Evolutionary conservation across 345 rosid genomes (phyloP), one percentile per base, ranked within the genome.

Genomic region (Bruguiera sexangula): DNA sequence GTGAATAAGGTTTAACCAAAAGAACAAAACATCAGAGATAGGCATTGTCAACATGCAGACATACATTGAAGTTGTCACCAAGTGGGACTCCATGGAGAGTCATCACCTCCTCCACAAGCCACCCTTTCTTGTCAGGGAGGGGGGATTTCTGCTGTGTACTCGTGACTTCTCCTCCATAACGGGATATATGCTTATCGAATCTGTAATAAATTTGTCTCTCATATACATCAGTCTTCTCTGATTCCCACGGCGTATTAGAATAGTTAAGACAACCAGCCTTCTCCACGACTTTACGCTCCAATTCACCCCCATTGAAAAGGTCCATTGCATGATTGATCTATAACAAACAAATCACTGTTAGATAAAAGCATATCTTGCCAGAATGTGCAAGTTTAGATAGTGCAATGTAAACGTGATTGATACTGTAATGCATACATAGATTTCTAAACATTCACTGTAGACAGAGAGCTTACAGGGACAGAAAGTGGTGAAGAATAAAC

Each of bases 131-230:
- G 66, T 87, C 94, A 13, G 85, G 50, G 27, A 89, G 77, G 34
- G 76, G 87, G 15, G 88, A 77, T 71, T 86, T 91, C 82, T 95
- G 97, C 80, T 95, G 96, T 66, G 93, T 86, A 64, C 96, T 87
- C 15, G 99, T 95, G 69, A 89, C 97, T 80, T 91, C 99, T 79
- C 97, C 99, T 71, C 89, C 78, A n/a, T 86, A 95, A 22, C 88
- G 90, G 48, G 96, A 89, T 52, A 88, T 74, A 48, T 80, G 71
- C 76, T 85, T 90, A 72, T 95, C 97, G 6, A 88, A 88, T 78
- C 91, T 85, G 81, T 82, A 95, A 81, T 80, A 82, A 65, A 86
- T 81, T 79, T 95, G 99, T 78, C 99, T 87, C 81, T 88, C 93
- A 50, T 81, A 85, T 46, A 86, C 82, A 70, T 89, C 95, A 60